Conservation (phyloP, 2,329 filamentous ascomycete genomes). For the Ophiosphaerella herpotricha region DNA sequence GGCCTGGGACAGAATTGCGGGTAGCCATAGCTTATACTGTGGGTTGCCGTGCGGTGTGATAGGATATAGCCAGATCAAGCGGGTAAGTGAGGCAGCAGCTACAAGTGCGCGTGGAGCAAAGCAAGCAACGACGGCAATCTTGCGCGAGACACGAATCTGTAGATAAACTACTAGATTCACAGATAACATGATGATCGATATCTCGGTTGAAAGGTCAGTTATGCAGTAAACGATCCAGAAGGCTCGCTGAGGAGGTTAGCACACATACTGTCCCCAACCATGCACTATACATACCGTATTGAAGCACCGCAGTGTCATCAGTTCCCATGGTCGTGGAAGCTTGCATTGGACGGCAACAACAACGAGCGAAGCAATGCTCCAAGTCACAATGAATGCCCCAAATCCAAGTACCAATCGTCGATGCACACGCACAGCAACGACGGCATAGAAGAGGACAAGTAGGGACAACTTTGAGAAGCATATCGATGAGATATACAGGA, state of each 20-base stretch:
- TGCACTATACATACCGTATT: constrained; percentile 27
- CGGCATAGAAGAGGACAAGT: constrained; percentile 32
- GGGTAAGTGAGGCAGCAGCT: constrained; percentile 28
- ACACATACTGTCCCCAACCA: background rate
- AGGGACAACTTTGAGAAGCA: constrained; percentile 40
- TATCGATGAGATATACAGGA: constrained; percentile 37
- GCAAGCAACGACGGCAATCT: constrained; percentile 36
- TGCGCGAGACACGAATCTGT: constrained; percentile 26
- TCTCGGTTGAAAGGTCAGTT: constrained; percentile 38
- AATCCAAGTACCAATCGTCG: constrained; percentile 25
- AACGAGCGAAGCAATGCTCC: constrained; percentile 32
- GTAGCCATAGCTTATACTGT: constrained; percentile 34
- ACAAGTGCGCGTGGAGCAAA: constrained; percentile 39
- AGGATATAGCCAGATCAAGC: constrained; percentile 38
- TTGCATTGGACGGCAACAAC: constrained; percentile 37
- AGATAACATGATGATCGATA: constrained; percentile 37
- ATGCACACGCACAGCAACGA: constrained; percentile 20
- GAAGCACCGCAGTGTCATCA: constrained; percentile 31
- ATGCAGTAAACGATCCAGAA: constrained; percentile 44
- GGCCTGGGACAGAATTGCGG: constrained; percentile 31
- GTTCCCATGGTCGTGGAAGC: constrained; percentile 38
- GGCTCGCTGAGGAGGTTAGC: constrained; percentile 28
- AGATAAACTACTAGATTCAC: constrained; percentile 37
- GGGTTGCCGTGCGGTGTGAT: constrained; percentile 31
- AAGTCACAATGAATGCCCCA: constrained; percentile 29